These are phyloP conservation scores for Phallus indusiatus DNA, from an alignment of 768 basidiomycete species.

Conservation along the genomic window DNA sequence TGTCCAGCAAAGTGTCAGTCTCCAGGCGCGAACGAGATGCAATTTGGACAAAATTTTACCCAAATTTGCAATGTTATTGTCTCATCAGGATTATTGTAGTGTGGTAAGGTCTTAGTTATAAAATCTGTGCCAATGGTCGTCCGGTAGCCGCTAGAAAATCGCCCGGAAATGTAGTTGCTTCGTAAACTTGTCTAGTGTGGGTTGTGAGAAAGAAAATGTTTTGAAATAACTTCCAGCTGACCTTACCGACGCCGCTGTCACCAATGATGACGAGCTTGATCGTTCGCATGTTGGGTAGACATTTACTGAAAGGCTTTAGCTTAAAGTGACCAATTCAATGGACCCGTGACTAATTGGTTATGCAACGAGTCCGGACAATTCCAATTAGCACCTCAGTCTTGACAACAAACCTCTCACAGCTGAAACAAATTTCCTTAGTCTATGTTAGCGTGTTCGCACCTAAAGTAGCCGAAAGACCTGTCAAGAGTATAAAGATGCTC, in stretches of 20 bases:
- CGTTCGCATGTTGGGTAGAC: conserved; percentile 42
- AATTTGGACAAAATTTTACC: conserved; percentile 24
- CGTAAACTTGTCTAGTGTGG: conserved; percentile 15
- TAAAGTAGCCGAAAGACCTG: no score
- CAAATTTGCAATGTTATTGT: conserved; percentile 62
- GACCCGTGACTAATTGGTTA: background rate
- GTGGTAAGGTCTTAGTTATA: conserved; percentile 62
- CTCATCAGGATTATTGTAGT: conserved; percentile 45
- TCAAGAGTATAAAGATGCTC: no score
- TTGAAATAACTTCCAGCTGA: conserved; percentile 1
- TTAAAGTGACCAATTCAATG: background rate
- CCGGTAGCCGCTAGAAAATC: conserved; percentile 67
- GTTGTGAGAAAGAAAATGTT: background rate
- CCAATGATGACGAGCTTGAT: conserved; percentile 80
- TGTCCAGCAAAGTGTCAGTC: conserved; percentile 40
- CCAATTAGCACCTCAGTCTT: background rate
- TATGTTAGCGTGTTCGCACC: background rate
- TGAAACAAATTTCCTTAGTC: background rate
- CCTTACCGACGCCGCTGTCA: conserved; percentile 75
- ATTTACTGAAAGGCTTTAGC: background rate
- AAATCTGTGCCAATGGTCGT: conserved; percentile 91
- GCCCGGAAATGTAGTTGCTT: conserved; percentile 54
- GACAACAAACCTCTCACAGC: background rate
- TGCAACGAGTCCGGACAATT: background rate
- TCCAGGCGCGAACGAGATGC: background rate